phyloP scores from a whole-genome alignment of 768 basidiomycete genomes.

The Tylopilus balloui region DNA sequence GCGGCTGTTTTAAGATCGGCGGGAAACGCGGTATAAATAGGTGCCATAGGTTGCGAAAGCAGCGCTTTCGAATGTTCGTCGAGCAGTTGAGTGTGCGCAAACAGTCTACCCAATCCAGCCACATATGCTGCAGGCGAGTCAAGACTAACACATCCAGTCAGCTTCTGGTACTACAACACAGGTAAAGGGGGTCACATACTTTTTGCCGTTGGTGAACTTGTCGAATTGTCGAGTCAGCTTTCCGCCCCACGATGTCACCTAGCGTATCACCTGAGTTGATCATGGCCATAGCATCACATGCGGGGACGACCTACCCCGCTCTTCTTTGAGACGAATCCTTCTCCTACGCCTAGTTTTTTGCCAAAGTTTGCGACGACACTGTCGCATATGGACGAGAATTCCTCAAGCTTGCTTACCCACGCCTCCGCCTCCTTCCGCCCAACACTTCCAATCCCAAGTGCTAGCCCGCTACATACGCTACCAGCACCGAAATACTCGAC shows the following conservation, averaged over 20 bases:
- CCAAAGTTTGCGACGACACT: conserved; percentile 76
- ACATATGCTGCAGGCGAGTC: conserved; percentile 88
- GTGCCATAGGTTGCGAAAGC: conserved; percentile 57
- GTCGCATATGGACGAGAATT: conserved; percentile 75
- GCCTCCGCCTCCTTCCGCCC: conserved; percentile 73
- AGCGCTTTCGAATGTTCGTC: conserved; percentile 84
- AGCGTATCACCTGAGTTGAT: conserved; percentile 9
- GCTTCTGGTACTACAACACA: conserved; percentile 7
- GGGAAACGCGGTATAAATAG: conserved; percentile 70
- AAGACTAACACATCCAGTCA: conserved; percentile 45
- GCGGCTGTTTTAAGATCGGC: conserved; percentile 55
- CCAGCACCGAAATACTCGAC: conserved; percentile 74
- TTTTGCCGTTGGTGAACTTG: conserved; percentile 86
- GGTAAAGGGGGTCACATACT: conserved; percentile 44
- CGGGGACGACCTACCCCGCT: conserved; percentile 44
- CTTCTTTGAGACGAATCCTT: conserved; percentile 82
- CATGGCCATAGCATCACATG: neutral
- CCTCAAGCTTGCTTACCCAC: conserved; percentile 76
- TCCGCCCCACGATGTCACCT: conserved; percentile 65
- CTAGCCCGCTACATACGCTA: conserved; percentile 69
- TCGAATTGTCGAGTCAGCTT: conserved; percentile 72
- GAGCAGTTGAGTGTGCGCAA: conserved; percentile 70
- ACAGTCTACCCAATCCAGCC: conserved; percentile 67
- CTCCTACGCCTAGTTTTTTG: conserved; percentile 85
- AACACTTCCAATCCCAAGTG: conserved; percentile 70